Evolutionary conservation across 2,329 filamentous ascomycete genomes (phyloP).

Genomic region (Epichloe sp.): DNA sequence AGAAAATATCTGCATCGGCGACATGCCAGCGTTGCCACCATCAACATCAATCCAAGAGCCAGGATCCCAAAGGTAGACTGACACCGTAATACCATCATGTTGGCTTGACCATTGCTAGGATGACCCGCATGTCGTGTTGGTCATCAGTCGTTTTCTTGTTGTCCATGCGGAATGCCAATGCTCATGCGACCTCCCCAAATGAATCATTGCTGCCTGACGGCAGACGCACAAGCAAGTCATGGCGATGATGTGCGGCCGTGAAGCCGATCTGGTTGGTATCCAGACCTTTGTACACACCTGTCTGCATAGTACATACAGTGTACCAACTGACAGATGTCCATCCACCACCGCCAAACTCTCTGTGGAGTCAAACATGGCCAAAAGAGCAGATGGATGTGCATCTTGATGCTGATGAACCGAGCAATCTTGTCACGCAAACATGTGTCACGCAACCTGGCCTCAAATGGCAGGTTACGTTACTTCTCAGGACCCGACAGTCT

Average conservation of each 20-base stretch:
- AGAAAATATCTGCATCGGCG: background rate
- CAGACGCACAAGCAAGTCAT: background rate
- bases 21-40: background rate
- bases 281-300: too few relatives aligned
- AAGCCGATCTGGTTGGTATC: too few relatives aligned
- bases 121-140: background rate
- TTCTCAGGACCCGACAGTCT: constrained; percentile 6
- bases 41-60: background rate
- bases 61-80: background rate
- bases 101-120: background rate
- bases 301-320: too few relatives aligned
- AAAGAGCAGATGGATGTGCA: background rate
- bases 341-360: too few relatives aligned
- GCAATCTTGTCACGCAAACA: background rate
- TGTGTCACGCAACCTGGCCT: constrained; percentile 2
- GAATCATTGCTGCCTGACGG: too few relatives aligned
- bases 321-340: too few relatives aligned
- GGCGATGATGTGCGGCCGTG: background rate
- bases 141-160: background rate
- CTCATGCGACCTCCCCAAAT: too few relatives aligned
- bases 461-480: constrained; percentile 5
- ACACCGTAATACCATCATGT: background rate
- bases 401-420: background rate
- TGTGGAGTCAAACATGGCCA: background rate
- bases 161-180: too few relatives aligned